Evolutionary conservation across 78 protist species (phyloP), one percentile per base, ranked within the genome.

Genomic region (Emiliania huxleyi): DNA sequence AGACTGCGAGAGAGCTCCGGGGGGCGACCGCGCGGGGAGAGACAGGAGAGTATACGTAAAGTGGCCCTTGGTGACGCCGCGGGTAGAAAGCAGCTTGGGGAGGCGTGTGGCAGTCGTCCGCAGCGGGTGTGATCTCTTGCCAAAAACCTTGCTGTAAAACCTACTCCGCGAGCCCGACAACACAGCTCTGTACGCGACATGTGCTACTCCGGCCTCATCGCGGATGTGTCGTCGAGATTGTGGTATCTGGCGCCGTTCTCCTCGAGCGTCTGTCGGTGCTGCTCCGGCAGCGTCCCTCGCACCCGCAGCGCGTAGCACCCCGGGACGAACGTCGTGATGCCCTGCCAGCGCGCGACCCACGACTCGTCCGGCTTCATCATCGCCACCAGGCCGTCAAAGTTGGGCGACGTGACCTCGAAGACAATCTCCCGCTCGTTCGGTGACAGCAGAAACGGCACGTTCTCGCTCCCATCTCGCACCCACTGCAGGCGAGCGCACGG

Each of bases 221-320:
- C n/a, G n/a, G n/a, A n/a, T n/a, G n/a, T n/a, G n/a, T 29, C 37
- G 21, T 71, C 81, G 42, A 71, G 81, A 35, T 35, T 4, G 18
- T 18, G 35, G 81, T 71, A 71, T 6, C 43, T 35, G 25, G 22
- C 22, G 81, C 81, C 81, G 18, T 71, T 71, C 43, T 71, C 81
- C 22, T 71, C 81, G 40, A 71, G 42, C 4, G 42, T 71, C 40
- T 15, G 3, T 15, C 5, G 5, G 42, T 71, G 42, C 42, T 71
- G 42, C 81, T 26, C 15, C 33, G 42, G 81, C 37, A 71, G 42
- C 43, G 42, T 35, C 3, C 81, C 81, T 18, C 21, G 3, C 40
- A 71, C 81, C 40, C 81, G 81, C 42, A 71, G 81, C 19, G 81
- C 81, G 21, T 71, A 71, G 81, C 81, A 71, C 40, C 81, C 81